Evolutionary conservation across 129 eudicot genomes (phyloP).

Genomic region (Gnaphalium uliginosum): DNA sequence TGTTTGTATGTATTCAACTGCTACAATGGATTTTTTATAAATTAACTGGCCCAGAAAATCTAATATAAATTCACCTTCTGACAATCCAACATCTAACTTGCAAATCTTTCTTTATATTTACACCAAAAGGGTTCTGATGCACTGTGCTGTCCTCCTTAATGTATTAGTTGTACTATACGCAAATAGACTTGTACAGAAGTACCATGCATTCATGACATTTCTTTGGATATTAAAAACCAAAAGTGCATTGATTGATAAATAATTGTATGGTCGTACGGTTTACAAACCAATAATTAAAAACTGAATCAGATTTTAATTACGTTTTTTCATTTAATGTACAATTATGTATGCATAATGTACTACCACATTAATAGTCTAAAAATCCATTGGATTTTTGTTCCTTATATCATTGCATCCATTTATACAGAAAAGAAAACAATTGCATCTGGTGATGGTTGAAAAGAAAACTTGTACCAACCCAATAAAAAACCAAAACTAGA

Average conservation of each 20-base stretch:
- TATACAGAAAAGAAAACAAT: background rate
- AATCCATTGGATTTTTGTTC: background rate
- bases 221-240: slow-evolving; percentile 27
- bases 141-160: slow-evolving; percentile 11
- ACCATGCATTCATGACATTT: slow-evolving; percentile 28
- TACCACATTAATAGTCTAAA: slow-evolving; percentile 14
- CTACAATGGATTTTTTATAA: background rate
- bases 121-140: slow-evolving; percentile 28
- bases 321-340: slow-evolving; percentile 13
- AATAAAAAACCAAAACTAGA: too few relatives aligned
- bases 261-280: slow-evolving; percentile 29
- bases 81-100: slow-evolving; percentile 37
- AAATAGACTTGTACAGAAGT: slow-evolving; percentile 30
- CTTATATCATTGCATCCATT: background rate
- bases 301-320: slow-evolving; percentile 9
- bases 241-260: slow-evolving; percentile 39
- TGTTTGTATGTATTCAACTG: background rate
- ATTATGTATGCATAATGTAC: slow-evolving; percentile 18
- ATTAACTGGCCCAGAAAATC: slow-evolving; percentile 33
- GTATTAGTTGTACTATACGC: slow-evolving; percentile 33
- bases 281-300: slow-evolving; percentile 36
- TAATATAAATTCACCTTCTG: slow-evolving; percentile 41
- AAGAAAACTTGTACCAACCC: too few relatives aligned
- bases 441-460: too few relatives aligned
- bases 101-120: slow-evolving; percentile 22